Evolutionary conservation across 2,329 filamentous ascomycete species (phyloP), one percentile per base, ranked within the genome.

Genomic region (Trichoderma harzianum): DNA sequence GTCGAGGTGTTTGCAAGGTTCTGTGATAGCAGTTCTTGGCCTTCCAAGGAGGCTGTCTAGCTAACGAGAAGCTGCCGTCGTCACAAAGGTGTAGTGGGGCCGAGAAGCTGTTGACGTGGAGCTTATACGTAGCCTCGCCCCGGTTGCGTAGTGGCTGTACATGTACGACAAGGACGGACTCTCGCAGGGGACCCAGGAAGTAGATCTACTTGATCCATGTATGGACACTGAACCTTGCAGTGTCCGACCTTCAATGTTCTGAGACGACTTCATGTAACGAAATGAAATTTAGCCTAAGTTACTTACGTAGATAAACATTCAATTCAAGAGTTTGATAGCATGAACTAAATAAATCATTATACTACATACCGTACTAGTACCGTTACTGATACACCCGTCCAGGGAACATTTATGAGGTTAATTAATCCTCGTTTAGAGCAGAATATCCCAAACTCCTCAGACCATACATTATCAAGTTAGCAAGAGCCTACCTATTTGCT

Each of bases 401-500:
- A 60, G 65, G 36, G 43, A 69, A 67, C 32, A 60, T 28, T 39
- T 61, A 6, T 32, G 34, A 61, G 36, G 26, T n/a, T 18, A 64
- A 70, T 36, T 12, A 64, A 70, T 36, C 55, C 60, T 70, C 68
- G 53, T 70, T 65, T 24, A 24, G 24, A 70, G 60, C 57, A 63
- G 53, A 70, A 65, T 65, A 63, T 70, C 57, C 60, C 47, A 65
- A 70, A 70, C 57, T 70, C 68, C 60, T 53, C 57, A 70, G 39
- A 64, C 60, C 60, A 65, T 70, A 63, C 60, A 70, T 65, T 70
- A 70, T 53, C 43, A 65, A 70, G 60, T 70, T 24, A 70, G 60
- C 47, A 70, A 39, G 57, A 36, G 32, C 60, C 53, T 55, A 34
- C 51, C 43, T 30, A 69, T 47, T 51, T 69, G 65, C 65, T 51